A percentile compares a stretch with the other conserved stretches of the same genome.
Conservation (phyloP, 2,329 filamentous ascomycete species). For the Fusarium mangiferae region DNA sequence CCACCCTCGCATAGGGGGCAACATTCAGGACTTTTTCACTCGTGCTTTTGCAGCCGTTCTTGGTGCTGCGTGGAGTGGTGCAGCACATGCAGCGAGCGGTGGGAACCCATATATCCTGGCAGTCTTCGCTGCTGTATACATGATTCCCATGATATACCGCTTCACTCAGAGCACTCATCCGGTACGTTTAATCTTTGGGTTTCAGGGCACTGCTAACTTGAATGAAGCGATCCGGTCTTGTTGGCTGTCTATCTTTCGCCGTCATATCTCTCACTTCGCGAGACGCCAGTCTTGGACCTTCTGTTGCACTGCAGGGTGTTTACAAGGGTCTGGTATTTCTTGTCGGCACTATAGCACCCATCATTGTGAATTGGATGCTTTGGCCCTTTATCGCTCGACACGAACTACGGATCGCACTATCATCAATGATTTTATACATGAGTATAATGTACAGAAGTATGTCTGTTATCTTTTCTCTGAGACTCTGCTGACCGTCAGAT, state of each 20-base stretch:
- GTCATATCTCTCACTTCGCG: constrained; percentile 61
- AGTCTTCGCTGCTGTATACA: constrained; percentile 64
- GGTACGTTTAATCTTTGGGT: constrained; percentile 44
- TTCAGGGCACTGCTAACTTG: constrained; percentile 15
- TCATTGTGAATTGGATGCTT: constrained; percentile 67
- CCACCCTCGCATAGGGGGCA: constrained; percentile 63
- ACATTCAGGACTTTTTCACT: constrained; percentile 66
- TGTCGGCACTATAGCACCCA: constrained; percentile 62
- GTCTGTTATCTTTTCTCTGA: not conserved
- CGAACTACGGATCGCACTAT: constrained; percentile 65
- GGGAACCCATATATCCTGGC: constrained; percentile 67
- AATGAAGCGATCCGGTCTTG: constrained; percentile 62
- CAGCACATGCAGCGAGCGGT: constrained; percentile 60
- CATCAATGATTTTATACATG: constrained; percentile 67
- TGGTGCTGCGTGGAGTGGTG: constrained; percentile 65
- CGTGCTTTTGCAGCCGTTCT: constrained; percentile 60
- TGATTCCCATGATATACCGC: constrained; percentile 69
- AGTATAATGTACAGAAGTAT: constrained; percentile 66
- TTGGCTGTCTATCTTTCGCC: constrained; percentile 67
- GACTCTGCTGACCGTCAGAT: constrained; percentile 43
- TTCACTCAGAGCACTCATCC: constrained; percentile 66
- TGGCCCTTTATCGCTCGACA: constrained; percentile 71
- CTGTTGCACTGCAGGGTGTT: constrained; percentile 55
- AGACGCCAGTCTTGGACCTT: constrained; percentile 43
- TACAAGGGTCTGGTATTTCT: constrained; percentile 62